Evolutionary conservation across 805 yeast species (phyloP), one percentile per base, ranked within the genome.

Genomic region (Alloascoidea africana): DNA sequence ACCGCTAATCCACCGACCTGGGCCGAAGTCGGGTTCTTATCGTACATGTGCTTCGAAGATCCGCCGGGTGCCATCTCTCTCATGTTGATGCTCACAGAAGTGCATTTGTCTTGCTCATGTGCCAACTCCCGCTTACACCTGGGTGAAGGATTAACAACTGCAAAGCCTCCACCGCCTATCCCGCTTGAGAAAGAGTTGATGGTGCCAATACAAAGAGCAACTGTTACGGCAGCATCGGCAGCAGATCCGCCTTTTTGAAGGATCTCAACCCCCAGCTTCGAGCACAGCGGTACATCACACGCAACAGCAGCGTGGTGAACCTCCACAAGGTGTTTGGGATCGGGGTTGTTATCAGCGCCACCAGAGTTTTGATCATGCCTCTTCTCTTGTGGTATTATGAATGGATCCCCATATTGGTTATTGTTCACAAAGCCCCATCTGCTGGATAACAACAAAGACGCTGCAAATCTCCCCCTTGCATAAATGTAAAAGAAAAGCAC

Each of bases 201-300:
- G 38, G 82, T 66, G 2, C 97, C 97, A 19, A 89, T 73, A 51
- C 98, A 89, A 18, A 89, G 62, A 0, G 94, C 84, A 8, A 83
- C 81, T 0, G 94, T 79, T 2, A 89, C 78, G 0, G 94, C 83
- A 0, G 96, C 94, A 53, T 89, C 98, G 0, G 94, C 96, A 2
- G 96, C 96, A 48, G 73, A 77, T 4, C 65, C 62, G 4, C 73
- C 74, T 16, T 48, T 45, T 38, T 55, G 48, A 18, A 80, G 54
- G 14, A 81, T 70, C 4, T 64, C 57, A 3, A 63, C 64, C 4
- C 85, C 91, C 64, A 79, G 52, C 14, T 61, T 48, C 1, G 87
- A 77, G 51, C 91, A 80, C 13, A 56, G 41, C 5, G 71, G 73
- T 2, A 72, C 69, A 50, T 81, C 91, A 32, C 74, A 64, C 2